Evolutionary conservation across 306 rosid genomes (phyloP).

Genomic region (Castanea sativa): DNA sequence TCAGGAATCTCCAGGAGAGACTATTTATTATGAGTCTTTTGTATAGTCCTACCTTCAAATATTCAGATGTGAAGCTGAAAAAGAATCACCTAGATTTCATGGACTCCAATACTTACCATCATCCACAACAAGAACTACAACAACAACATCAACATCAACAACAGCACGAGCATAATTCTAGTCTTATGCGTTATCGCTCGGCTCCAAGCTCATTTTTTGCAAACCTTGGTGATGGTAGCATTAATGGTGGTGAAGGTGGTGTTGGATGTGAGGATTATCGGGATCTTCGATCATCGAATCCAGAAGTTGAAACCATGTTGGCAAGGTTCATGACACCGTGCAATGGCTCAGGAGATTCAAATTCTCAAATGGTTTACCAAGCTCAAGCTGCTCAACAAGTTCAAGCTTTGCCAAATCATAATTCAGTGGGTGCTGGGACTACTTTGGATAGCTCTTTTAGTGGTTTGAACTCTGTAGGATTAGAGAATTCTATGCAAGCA

Average conservation of each 20-base stretch:
- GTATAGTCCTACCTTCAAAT: conserved; percentile 38
- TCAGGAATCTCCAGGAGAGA: conserved; percentile 22
- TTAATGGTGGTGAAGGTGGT: conserved; percentile 14
- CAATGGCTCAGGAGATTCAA: conserved; percentile 38
- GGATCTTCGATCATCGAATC: conserved; percentile 45
- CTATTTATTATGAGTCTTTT: conserved; percentile 46
- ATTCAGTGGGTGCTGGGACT: conserved; percentile 18
- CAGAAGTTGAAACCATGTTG: conserved; percentile 55
- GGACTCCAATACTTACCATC: conserved; percentile 42
- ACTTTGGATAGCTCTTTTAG: conserved; percentile 42
- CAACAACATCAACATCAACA: background rate
- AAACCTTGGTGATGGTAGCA: conserved; percentile 29
- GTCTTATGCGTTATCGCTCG: conserved; percentile 48
- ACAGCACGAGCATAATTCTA: conserved; percentile 43
- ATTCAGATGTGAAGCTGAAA: conserved; percentile 43
- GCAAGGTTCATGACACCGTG: conserved; percentile 45
- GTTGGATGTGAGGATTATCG: conserved; percentile 25
- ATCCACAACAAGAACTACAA: conserved; percentile 10
- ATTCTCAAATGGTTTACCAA: conserved; percentile 44
- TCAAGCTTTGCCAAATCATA: conserved; percentile 32
- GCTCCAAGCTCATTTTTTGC: conserved; percentile 53
- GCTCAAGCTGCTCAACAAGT: conserved; percentile 24
- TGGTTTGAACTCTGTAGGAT: conserved; percentile 26
- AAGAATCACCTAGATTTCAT: conserved; percentile 49
- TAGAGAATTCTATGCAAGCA: conserved; percentile 29